Evolutionary conservation across 2,329 filamentous ascomycete genomes (phyloP).

Genomic region (Monosporascus sp.): DNA sequence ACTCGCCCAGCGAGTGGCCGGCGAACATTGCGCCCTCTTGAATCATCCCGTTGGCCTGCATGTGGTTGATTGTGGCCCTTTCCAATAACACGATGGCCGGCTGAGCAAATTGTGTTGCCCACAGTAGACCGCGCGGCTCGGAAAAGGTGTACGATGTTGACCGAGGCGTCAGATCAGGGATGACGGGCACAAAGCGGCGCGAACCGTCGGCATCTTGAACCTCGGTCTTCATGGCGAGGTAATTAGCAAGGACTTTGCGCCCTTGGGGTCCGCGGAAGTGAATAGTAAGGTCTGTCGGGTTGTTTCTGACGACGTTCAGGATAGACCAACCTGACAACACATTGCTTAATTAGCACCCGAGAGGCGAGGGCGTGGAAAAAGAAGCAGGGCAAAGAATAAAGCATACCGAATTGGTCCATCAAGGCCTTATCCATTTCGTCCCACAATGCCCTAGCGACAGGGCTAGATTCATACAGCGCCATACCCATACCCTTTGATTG

Average conservation of each 20-base stretch:
- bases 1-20: slow-evolving; percentile 96
- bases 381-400: too few relatives aligned
- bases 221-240: slow-evolving; percentile 99
- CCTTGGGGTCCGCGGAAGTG: slow-evolving; percentile 96
- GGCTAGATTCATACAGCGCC: slow-evolving; percentile 91
- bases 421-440: slow-evolving; percentile 96
- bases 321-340: slow-evolving; percentile 74
- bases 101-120: slow-evolving; percentile 97
- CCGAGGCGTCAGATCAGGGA: slow-evolving; percentile 92
- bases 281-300: slow-evolving; percentile 96
- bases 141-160: slow-evolving; percentile 96
- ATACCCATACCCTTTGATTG: slow-evolving; percentile 99
- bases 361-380: neutral
- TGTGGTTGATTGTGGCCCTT: slow-evolving; percentile 98
- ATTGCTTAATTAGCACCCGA: slow-evolving; percentile 3
- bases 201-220: slow-evolving; percentile 87
- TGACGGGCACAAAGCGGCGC: slow-evolving; percentile 98
- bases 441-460: slow-evolving; percentile 96
- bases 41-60: slow-evolving; percentile 94
- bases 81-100: slow-evolving; percentile 97
- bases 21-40: slow-evolving; percentile 96
- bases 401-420: slow-evolving; percentile 94
- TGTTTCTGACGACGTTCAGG: slow-evolving; percentile 98
- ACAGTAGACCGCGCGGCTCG: slow-evolving; percentile 88
- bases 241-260: slow-evolving; percentile 97